Conservation (phyloP, 2,329 filamentous ascomycete genomes). For the Ambrosiella cleistominuta region DNA sequence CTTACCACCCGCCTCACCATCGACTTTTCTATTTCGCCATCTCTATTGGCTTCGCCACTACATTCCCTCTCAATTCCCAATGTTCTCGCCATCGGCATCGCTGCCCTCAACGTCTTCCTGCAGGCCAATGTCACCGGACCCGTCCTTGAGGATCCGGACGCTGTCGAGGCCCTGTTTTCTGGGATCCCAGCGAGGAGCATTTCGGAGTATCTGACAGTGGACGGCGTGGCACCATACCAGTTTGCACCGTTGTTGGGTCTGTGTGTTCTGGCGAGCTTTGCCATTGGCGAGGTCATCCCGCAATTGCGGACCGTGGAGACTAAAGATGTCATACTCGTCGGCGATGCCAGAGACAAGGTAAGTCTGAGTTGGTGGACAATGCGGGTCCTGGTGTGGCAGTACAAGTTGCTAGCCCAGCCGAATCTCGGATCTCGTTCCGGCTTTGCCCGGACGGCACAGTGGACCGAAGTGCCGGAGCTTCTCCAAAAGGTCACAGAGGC, state of each 20-base stretch:
- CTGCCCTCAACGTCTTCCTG: conserved; percentile 60
- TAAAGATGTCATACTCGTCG: conserved; percentile 14
- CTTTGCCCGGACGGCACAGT: conserved; percentile 38
- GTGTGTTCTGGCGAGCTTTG: conserved; percentile 48
- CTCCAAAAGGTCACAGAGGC: conserved; percentile 30
- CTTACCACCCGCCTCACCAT: background rate
- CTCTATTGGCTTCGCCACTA: background rate
- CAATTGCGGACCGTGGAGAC: conserved; percentile 18
- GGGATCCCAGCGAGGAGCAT: background rate
- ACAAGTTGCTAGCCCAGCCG: conserved; percentile 41
- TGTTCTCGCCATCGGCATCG: conserved; percentile 39
- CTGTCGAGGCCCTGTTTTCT: conserved; percentile 36
- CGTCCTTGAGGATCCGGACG: conserved; percentile 28
- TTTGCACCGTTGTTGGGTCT: conserved; percentile 72
- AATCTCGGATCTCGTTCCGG: conserved; percentile 35
- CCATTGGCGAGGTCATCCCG: conserved; percentile 19
- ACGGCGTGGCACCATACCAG: conserved; percentile 74
- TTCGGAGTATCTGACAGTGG: conserved; percentile 46
- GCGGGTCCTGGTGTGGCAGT: conserved; percentile 54
- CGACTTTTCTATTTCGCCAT: background rate
- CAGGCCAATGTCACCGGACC: conserved; percentile 82
- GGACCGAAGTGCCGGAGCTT: conserved; percentile 41
- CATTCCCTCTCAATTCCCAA: conserved; percentile 6
- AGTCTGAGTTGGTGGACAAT: conserved; percentile 43
- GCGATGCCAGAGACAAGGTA: conserved; percentile 19